Evolutionary conservation across 2,329 filamentous ascomycete genomes (phyloP), one percentile per base, ranked within the genome.

Genomic region (Huntiella bhutanensis): DNA sequence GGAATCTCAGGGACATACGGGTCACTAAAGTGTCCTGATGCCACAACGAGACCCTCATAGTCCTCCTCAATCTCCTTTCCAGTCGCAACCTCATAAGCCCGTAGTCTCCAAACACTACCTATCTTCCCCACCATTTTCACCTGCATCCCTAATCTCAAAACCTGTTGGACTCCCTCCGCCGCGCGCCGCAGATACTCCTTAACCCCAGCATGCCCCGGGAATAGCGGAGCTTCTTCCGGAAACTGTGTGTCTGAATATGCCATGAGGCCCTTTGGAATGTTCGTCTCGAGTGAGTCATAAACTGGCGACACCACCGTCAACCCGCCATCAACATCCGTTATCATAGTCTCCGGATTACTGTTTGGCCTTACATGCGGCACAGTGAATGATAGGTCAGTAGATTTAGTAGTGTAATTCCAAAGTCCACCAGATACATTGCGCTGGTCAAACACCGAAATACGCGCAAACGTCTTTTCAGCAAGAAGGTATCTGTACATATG

Each of bases 11-110:
- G 67, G 16, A 75, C 62, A 48, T 69, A 77, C 0, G 74, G 75
- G 1, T 77, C 71, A 28, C 62, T 68, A 52, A 72, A 79, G 52
- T 77, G 73, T 0, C 75, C 75, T 33, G 64, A 73, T 1, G 73
- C 75, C 3, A 79, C 67, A 1, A 77, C 61, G 0, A 79, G 64
- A 0, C 71, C 74, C 53, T 80, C 75, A 47, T 78, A 79, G 22
- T 60, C 60, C 54, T 80, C 76, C 0, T 15, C 36, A 8, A 35
- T 35, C 2, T 41, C 59, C 60, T 35, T 19, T n/a, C 35, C 15
- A 11, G 16, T 22, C 28, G 33, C 34, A n/a, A 47, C 16, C 8
- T 43, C 39, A 28, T 17, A 22, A n/a, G 19, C 16, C 34, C 32
- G 36, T 12, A 43, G 19, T 11, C 11, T 28, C 40, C 39, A 38